Evolutionary conservation across 129 eudicot species (phyloP).

Genomic region (Lonicera japonica): DNA sequence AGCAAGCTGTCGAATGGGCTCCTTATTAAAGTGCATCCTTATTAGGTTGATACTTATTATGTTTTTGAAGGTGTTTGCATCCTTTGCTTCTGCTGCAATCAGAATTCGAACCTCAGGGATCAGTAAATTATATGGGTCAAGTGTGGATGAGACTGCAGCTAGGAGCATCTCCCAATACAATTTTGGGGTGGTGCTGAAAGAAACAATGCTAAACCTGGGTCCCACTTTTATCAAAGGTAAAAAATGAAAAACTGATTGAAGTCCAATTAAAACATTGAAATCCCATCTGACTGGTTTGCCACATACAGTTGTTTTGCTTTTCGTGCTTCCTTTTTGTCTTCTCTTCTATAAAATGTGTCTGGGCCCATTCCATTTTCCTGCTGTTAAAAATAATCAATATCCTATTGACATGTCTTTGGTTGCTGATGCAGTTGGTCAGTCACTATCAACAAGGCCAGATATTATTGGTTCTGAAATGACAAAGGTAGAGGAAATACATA

Average conservation of each 20-base stretch:
- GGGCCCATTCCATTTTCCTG: slow-evolving; percentile 16
- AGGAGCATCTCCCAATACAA: slow-evolving; percentile 45
- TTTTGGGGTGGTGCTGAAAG: slow-evolving; percentile 80
- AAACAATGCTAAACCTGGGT: slow-evolving; percentile 85
- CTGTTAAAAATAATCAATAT: slow-evolving; percentile 15
- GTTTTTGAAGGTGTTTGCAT: slow-evolving; percentile 53
- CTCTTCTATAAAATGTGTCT: not conserved
- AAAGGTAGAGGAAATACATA: slow-evolving; percentile 40
- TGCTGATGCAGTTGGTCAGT: slow-evolving; percentile 92
- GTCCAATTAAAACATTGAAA: not conserved
- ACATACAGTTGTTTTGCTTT: slow-evolving; percentile 1
- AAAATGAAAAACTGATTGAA: not conserved
- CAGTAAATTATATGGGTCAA: slow-evolving; percentile 24
- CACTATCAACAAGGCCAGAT: slow-evolving; percentile 97
- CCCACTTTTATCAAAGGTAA: slow-evolving; percentile 96
- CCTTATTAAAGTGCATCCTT: slow-evolving; percentile 15
- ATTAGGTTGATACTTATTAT: slow-evolving; percentile 18
- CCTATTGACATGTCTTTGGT: slow-evolving; percentile 34
- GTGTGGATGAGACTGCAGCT: slow-evolving; percentile 29
- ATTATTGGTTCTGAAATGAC: slow-evolving; percentile 74
- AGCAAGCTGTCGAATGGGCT: slow-evolving; percentile 1
- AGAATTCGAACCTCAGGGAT: slow-evolving; percentile 48
- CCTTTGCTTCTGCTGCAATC: slow-evolving; percentile 83
- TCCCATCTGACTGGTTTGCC: slow-evolving; percentile 1
- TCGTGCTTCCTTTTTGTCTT: slow-evolving; percentile 8